Evolutionary conservation across 2,329 filamentous ascomycete genomes (phyloP).

Genomic region (Amesomyces nigricolor): DNA sequence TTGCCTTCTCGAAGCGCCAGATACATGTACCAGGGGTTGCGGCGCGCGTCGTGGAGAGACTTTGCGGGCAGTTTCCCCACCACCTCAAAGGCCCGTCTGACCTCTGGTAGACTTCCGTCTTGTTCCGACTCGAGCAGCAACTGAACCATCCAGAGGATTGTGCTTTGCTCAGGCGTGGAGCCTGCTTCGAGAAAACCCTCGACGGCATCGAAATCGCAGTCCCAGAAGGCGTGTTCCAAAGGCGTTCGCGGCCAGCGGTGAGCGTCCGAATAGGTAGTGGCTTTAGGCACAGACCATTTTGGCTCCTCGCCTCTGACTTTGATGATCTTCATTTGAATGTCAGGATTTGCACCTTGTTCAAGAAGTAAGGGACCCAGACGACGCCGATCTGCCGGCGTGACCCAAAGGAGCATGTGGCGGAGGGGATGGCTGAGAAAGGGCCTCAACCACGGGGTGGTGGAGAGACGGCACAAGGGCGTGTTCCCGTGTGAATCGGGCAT

Average conservation of each 20-base stretch:
- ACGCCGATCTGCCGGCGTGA: not conserved
- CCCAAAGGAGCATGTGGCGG: not conserved
- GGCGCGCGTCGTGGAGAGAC: not conserved
- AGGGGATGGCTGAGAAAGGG: not conserved
- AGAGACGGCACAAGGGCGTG: not conserved
- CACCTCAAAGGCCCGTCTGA: not conserved
- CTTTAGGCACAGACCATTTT: not conserved
- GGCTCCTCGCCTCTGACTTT: not conserved
- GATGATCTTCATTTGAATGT: not conserved
- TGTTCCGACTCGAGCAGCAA: not conserved
- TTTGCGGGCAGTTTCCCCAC: not conserved
- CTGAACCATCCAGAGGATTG: conserved; percentile 1
- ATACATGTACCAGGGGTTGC: not conserved
- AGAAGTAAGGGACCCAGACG: not conserved
- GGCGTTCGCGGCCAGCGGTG: not conserved
- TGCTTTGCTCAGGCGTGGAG: not conserved
- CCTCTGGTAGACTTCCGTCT: not conserved
- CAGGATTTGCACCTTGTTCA: not conserved
- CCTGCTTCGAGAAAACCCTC: not conserved
- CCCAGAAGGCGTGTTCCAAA: conserved; percentile 2
- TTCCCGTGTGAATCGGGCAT: not conserved
- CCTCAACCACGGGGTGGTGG: not conserved
- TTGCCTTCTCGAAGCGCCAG: not conserved
- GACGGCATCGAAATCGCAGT: conserved; percentile 1
- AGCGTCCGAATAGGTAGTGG: not conserved